Conservation (phyloP, 805 yeast species). For the Candida cerambycidarum region DNA sequence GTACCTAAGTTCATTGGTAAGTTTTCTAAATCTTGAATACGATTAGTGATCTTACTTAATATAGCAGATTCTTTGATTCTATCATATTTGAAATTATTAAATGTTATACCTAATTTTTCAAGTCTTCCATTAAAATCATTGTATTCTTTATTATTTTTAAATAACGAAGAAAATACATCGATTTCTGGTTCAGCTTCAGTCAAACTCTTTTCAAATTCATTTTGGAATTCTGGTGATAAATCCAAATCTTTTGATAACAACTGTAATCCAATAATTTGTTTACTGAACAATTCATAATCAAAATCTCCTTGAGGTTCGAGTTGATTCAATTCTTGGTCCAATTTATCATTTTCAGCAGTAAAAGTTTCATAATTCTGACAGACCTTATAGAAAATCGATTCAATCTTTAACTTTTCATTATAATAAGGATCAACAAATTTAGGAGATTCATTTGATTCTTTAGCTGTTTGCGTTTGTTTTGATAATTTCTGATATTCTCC, state of each 20-base stretch:
- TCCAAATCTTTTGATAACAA: conserved; percentile 64
- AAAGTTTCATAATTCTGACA: conserved; percentile 25
- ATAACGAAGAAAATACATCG: conserved; percentile 10
- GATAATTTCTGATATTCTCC: conserved; percentile 24
- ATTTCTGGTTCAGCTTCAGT: conserved; percentile 3
- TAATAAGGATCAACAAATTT: conserved; percentile 23
- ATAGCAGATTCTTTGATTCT: conserved; percentile 53
- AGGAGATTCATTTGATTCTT: conserved; percentile 9
- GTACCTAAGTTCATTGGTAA: conserved; percentile 73
- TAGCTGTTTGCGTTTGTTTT: conserved; percentile 12
- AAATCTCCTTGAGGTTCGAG: conserved; percentile 18
- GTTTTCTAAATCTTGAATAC: conserved; percentile 61
- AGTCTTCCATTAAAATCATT: conserved; percentile 35
- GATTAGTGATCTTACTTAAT: conserved; percentile 51
- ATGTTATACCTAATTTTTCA: conserved; percentile 37
- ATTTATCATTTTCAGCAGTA: conserved; percentile 21
- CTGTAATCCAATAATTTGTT: conserved; percentile 65
- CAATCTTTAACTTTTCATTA: conserved; percentile 27
- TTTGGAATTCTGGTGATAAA: conserved; percentile 54
- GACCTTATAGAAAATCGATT: conserved; percentile 27
- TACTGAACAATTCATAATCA: conserved; percentile 47
- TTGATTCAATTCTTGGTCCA: conserved; percentile 8
- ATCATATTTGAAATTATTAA: conserved; percentile 27
- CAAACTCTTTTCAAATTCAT: conserved; percentile 23
- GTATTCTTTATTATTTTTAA: conserved; percentile 10